Evolutionary conservation across 2,329 filamentous ascomycete genomes (phyloP).

Genomic region (Aspergillus sp.): DNA sequence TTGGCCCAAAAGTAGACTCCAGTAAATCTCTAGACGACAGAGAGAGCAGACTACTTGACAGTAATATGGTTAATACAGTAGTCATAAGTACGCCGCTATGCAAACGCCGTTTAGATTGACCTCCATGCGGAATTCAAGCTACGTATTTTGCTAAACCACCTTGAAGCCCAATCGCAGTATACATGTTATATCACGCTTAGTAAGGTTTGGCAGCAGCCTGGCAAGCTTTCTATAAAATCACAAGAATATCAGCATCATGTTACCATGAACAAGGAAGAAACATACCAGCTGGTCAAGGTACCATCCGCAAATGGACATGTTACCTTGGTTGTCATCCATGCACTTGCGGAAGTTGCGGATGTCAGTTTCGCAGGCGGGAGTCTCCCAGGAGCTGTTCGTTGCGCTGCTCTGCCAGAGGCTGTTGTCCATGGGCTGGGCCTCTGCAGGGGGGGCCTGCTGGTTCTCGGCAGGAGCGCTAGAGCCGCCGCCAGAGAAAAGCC

Average conservation of each 20-base stretch:
- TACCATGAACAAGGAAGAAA: constrained; percentile 3
- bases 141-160: background rate
- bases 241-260: constrained; percentile 3
- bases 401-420: constrained; percentile 48
- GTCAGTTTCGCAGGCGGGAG: constrained; percentile 73
- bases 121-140: background rate
- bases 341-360: constrained; percentile 88
- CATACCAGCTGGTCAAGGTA: constrained; percentile 87
- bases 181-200: constrained; percentile 38
- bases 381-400: constrained; percentile 48
- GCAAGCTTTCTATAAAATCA: constrained; percentile 66
- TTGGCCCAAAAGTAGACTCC: constrained; percentile 5
- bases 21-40: background rate
- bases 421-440: constrained; percentile 53
- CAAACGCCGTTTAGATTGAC: constrained; percentile 16
- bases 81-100: constrained; percentile 21
- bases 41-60: background rate
- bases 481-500: constrained; percentile 77
- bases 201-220: constrained; percentile 74
- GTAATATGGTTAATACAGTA: constrained; percentile 13
- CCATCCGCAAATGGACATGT: constrained; percentile 96
- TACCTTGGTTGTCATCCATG: constrained; percentile 92
- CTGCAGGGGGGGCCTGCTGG: constrained; percentile 50
- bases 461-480: constrained; percentile 57
- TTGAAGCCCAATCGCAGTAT: background rate